Evolutionary conservation across 1,284 basidiomycete genomes (phyloP).

Genomic region (Irpex sp.): DNA sequence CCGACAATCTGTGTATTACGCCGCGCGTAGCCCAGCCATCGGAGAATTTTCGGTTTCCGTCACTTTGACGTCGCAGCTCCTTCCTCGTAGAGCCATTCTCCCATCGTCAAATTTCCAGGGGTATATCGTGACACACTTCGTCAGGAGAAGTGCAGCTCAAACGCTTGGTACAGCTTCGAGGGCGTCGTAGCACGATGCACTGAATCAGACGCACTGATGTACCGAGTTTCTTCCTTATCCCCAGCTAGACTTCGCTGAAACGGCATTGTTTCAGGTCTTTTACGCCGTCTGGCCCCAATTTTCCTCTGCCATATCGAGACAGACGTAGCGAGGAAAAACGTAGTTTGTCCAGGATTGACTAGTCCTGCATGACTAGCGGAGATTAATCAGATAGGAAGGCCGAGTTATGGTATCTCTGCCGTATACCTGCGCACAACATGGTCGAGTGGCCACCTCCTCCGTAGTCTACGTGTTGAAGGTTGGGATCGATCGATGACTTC

Average conservation of each 20-base stretch:
- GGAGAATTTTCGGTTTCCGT: conserved; percentile 14
- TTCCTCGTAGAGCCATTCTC: conserved; percentile 5
- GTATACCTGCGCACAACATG: not conserved
- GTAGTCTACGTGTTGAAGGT: not conserved
- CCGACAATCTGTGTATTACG: conserved; percentile 9
- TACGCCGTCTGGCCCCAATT: not conserved
- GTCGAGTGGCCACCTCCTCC: not conserved
- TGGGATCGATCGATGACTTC: not conserved
- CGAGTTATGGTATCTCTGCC: not conserved
- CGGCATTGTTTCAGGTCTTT: conserved; percentile 4
- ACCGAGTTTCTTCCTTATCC: conserved; percentile 14
- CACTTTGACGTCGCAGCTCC: conserved; percentile 9
- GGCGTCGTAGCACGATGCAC: conserved; percentile 1
- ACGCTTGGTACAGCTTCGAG: conserved; percentile 2
- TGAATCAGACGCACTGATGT: conserved; percentile 6
- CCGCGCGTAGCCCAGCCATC: conserved; percentile 5
- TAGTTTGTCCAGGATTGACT: not conserved
- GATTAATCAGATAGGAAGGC: conserved; percentile 8
- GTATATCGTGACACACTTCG: not conserved
- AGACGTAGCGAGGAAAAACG: not conserved
- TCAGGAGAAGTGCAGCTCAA: conserved; percentile 1
- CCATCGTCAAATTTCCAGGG: conserved; percentile 8
- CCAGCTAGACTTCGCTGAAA: conserved; percentile 15
- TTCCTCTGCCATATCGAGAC: not conserved
- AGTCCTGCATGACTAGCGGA: not conserved